A percentile compares a stretch with the other conserved stretches of the same genome.
These are phyloP conservation scores for Leishmania tropica DNA, from an alignment of 208 protist species.

Conservation along the genomic window DNA sequence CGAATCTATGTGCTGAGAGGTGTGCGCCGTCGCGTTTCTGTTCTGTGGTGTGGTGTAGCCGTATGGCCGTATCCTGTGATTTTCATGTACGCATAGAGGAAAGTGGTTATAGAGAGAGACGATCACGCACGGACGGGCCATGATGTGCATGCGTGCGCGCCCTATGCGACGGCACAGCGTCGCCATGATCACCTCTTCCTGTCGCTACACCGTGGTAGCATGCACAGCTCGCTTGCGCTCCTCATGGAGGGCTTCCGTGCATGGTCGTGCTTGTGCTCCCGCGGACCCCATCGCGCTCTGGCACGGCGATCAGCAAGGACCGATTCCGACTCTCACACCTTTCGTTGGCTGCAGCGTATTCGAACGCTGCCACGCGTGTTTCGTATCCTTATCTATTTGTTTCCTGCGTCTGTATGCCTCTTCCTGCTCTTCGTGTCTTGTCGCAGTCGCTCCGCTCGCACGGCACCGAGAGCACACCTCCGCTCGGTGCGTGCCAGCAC, in stretches of 20 bases:
- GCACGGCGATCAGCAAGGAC: not conserved
- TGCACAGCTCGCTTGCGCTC: not conserved
- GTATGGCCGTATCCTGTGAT: not conserved
- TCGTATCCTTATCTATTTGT: conserved; percentile 1
- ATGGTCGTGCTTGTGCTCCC: not conserved
- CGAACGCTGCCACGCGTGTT: not conserved
- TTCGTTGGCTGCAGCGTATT: not conserved
- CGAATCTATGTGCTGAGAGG: not conserved
- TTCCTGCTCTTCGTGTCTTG: conserved; percentile 1
- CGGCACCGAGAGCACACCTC: not conserved
- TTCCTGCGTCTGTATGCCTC: not conserved
- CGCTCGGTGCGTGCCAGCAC: not conserved
- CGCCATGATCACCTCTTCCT: not conserved
- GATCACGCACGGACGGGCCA: not conserved
- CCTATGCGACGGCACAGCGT: not conserved
- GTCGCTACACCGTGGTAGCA: not conserved
- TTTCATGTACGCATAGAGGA: not conserved
- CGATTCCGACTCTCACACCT: not conserved
- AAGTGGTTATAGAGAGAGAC: not conserved
- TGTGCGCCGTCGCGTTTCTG: not conserved
- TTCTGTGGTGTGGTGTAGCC: not conserved
- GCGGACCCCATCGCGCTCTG: not conserved
- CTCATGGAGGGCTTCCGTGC: not conserved
- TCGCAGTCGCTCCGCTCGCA: not conserved
- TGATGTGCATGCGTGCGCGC: not conserved